phyloP scores from a whole-genome alignment of 2,329 filamentous ascomycete species.

The Colletotrichum truncatum region DNA sequence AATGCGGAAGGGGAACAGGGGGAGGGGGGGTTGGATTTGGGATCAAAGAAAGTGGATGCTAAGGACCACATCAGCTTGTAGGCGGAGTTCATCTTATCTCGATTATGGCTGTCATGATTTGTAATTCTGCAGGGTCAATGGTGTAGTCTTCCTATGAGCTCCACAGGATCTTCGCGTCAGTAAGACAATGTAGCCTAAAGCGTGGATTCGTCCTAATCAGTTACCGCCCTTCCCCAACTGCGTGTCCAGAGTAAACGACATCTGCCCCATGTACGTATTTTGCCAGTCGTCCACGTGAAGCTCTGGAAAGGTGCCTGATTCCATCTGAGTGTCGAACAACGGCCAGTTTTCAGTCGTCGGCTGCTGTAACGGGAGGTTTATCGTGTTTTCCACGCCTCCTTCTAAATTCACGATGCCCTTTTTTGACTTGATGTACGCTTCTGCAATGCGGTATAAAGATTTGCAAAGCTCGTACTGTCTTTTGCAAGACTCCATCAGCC shows the following conservation, averaged over 20 bases:
- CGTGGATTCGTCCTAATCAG: not conserved
- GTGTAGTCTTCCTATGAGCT: too few species aligned
- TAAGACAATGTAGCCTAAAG: too few species aligned
- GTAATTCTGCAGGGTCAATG: too few species aligned
- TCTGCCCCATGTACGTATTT: slow-evolving; percentile 1
- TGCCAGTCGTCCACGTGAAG: slow-evolving; percentile 9
- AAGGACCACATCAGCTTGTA: too few species aligned
- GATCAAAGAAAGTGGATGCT: too few species aligned
- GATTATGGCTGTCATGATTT: too few species aligned
- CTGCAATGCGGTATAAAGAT: slow-evolving; percentile 14
- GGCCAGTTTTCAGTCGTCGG: not conserved
- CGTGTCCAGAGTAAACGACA: slow-evolving; percentile 17
- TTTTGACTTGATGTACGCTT: slow-evolving; percentile 19
- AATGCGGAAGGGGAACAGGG: too few species aligned
- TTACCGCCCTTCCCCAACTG: not conserved
- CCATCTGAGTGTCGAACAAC: not conserved
- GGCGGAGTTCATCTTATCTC: too few species aligned
- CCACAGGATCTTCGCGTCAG: too few species aligned
- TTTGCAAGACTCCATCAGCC: slow-evolving; percentile 10
- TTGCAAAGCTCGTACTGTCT: slow-evolving; percentile 9
- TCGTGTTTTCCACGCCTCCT: not conserved
- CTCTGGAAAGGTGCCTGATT: not conserved
- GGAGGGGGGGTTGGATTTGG: too few species aligned
- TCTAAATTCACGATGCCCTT: not conserved
- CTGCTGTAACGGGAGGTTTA: not conserved